Base-by-base conservation (phyloP, 805 yeast species). In the Candida pseudoglaebosa region DNA sequence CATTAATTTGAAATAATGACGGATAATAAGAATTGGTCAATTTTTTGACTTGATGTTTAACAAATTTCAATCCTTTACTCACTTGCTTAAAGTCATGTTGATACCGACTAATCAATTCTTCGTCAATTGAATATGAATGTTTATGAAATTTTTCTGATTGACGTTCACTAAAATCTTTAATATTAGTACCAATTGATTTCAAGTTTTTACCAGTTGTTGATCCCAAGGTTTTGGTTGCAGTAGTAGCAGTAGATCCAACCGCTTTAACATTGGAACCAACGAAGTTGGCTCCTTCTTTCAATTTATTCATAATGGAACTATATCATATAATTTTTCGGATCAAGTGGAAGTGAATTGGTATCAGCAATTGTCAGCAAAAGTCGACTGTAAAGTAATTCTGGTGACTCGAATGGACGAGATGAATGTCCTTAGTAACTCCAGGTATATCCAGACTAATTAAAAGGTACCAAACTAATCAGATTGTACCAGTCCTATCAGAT, bases 21-120 rank as follows among this genome's bases (percentile, higher is more conserved):
- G 64, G 62, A 57, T 65, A 56, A 42, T 59, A 50, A 18, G 43
- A 30, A 34, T 48, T 41, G n/a, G 54, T 47, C 31, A 55, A 32
- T 33, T 54, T 42, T 24, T 50, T 46, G 24, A 62, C 49, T 37
- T 63, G 69, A 16, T 43, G 29, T 6, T 41, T 43, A 14, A 75
- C 43, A 41, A 59, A 75, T 33, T 65, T 63, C 28, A 76, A 50
- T 1, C 77, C 80, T 15, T 68, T 65, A 21, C 67, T 52, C 1
- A 74, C 59, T 4, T 57, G 49, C 36, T 62, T 57, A 7, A 73
- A 46, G 44, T 73, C 77, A 41, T 68, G 65, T 39, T 65, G 67
- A 62, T 75, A 73, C 33, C 60, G 61, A n/a, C 49, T 45, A 8
- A 71, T 54, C 10, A 61, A 45, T 24, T 62, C 64, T 46, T 73